Conservation (phyloP, 2,329 filamentous ascomycete genomes). For the Fusarium udum region DNA sequence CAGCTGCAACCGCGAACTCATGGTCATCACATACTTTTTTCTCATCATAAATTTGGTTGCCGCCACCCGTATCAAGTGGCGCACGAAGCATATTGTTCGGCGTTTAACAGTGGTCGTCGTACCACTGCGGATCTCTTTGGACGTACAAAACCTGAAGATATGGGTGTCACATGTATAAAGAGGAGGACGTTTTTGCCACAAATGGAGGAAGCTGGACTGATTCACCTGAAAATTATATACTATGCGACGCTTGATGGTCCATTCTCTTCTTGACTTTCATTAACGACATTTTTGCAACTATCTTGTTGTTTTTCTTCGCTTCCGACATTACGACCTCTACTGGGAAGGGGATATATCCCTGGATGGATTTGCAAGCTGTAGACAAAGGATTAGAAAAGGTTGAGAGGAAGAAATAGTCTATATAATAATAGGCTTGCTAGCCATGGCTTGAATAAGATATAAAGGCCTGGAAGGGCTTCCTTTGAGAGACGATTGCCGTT, state of each 20-base stretch:
- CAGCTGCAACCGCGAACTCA: constrained; percentile 8
- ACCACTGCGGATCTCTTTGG: constrained; percentile 38
- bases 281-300: constrained; percentile 21
- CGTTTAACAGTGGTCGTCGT: constrained; percentile 40
- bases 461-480: constrained; percentile 20
- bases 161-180: constrained; percentile 21
- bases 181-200: constrained; percentile 2
- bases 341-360: constrained; percentile 19
- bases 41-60: constrained; percentile 20
- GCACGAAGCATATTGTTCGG: constrained; percentile 41
- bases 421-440: constrained; percentile 37
- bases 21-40: constrained; percentile 17
- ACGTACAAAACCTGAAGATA: constrained; percentile 28
- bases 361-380: constrained; percentile 16
- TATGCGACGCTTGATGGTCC: constrained; percentile 30
- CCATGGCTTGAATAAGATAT: constrained; percentile 34
- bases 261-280: constrained; percentile 38
- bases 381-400: background rate
- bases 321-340: constrained; percentile 28
- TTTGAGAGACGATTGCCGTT: background rate
- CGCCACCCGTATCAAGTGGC: constrained; percentile 14
- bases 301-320: constrained; percentile 1
- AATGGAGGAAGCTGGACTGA: constrained; percentile 26
- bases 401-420: constrained; percentile 21
- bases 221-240: constrained; percentile 24